Conservation (phyloP, 192 early-diverging fungal species). For the Rhizophagus sp. region DNA sequence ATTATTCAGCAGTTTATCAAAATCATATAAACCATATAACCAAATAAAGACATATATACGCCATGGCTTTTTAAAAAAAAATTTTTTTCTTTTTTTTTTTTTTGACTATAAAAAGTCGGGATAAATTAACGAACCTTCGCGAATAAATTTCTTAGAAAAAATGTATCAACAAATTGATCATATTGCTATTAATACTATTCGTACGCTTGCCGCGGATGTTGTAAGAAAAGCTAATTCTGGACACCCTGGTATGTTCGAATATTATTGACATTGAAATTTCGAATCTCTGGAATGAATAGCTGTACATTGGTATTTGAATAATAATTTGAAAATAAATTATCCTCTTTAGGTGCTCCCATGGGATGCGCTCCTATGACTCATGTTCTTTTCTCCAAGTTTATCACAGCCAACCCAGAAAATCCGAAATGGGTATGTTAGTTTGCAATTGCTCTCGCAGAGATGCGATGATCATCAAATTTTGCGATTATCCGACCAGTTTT, state of each 20-base stretch:
- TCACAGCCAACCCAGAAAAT: slow-evolving; percentile 85
- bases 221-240: slow-evolving; percentile 90
- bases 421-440: slow-evolving; percentile 74
- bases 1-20: background rate
- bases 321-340: no score
- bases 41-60: background rate
- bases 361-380: slow-evolving; percentile 96
- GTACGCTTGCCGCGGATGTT: slow-evolving; percentile 84
- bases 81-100: background rate
- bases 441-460: background rate
- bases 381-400: slow-evolving; percentile 80
- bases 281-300: background rate
- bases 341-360: slow-evolving; percentile 84
- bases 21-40: background rate
- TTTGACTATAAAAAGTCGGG: background rate
- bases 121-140: background rate
- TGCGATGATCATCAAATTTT: background rate
- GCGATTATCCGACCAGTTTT: background rate
- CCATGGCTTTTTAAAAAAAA: no score
- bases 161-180: slow-evolving; percentile 42
- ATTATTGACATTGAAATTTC: background rate
- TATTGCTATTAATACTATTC: slow-evolving; percentile 84
- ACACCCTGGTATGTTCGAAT: slow-evolving; percentile 70
- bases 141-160: background rate
- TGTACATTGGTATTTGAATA: background rate